Base-by-base conservation (phyloP, 2,329 filamentous ascomycete genomes). In the Triangularia verruculosa region DNA sequence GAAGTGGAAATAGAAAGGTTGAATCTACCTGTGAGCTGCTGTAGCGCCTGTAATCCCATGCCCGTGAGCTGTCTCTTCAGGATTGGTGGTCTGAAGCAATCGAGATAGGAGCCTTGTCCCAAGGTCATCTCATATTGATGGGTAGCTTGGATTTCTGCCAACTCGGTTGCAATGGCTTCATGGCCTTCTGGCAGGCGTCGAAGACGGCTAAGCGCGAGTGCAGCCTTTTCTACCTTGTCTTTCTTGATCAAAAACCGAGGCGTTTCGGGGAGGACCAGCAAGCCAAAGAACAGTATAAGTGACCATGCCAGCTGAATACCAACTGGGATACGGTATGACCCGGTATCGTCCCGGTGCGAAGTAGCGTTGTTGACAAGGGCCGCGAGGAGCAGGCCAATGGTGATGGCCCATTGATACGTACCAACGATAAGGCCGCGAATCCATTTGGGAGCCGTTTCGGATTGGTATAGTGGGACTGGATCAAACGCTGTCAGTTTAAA, bases 391-490 rank as follows among this genome's bases (percentile, higher is more conserved):
- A 91, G 78, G 63, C 88, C 89, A 59, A 90, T 86, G n/a, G 88
- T 91, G 67, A 91, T 91, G 61, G 86, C 86, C 61, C 86, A 82
- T 71, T 91, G 89, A 72, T 91, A 91, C 7, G 84, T 81, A 28
- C 87, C 87, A 3, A 91, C 88, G 66, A 91, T 88, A 24, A 85
- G 83, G 68, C 89, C 89, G 65, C 89, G 86, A 69, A 91, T 89
- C 87, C 88, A 90, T 70, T 89, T 89, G 3, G 89, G 89, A 0
- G 87, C 84, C 1, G 87, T 90, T 71, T 91, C 89, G 24, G 86
- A 88, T 72, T 90, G 88, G 72, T 91, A 91, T 56, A 91, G 82
- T 5, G 88, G 87, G 64, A 90, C 86, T 86, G 22, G 3, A 25
- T 27, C 3, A 28, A 27, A 15, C 51, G 59, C 39, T 61, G 64